Evolutionary conservation across 2,329 filamentous ascomycete species (phyloP), one percentile per base, ranked within the genome.

Genomic region (Malbranchea zuffiana): DNA sequence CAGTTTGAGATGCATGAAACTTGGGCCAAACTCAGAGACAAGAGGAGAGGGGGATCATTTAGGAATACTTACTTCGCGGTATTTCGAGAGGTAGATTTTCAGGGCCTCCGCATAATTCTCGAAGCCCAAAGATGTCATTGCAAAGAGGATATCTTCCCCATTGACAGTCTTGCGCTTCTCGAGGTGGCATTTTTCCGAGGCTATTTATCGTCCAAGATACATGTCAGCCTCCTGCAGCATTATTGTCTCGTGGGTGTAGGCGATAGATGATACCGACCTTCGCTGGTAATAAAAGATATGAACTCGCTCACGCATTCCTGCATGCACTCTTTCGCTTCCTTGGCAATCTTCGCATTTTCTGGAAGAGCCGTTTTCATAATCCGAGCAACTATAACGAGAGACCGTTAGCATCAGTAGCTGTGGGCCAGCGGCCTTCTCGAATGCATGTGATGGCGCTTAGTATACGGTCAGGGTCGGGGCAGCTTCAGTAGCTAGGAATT

Each of bases 271-370:
- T 32, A 39, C 81, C 57, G 62, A 94, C 90, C 90, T 73, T 98
- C 90, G 61, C 88, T 96, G 23, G 90, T 98, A 58, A 98, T 96
- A 71, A 98, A 98, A 5, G 85, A 94, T 68, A 98, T 98, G 63
- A 98, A 98, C 66, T 98, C 90, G 77, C 87, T 95, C 41, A 98
- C 90, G 57, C 90, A 98, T 63, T 98, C 90, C 63, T 98, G 90
- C 90, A 98, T 96, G 66, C 90, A 98, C 61, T 98, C 90, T 63
- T 98, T 98, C 39, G 90, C 90, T 60, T 98, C 90, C 60, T 98
- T 98, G 42, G 87, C 87, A 44, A 98, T 98, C 66, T 98, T 98
- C 50, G 90, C 90, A 57, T 98, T 98, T 48, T 98, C 90, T 35
- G 90, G 90, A 32, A 98, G 72, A 5, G 90, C 90, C 52, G 86